Conservation (phyloP, 2,329 filamentous ascomycete species). For the Colletotrichum graminicola region DNA sequence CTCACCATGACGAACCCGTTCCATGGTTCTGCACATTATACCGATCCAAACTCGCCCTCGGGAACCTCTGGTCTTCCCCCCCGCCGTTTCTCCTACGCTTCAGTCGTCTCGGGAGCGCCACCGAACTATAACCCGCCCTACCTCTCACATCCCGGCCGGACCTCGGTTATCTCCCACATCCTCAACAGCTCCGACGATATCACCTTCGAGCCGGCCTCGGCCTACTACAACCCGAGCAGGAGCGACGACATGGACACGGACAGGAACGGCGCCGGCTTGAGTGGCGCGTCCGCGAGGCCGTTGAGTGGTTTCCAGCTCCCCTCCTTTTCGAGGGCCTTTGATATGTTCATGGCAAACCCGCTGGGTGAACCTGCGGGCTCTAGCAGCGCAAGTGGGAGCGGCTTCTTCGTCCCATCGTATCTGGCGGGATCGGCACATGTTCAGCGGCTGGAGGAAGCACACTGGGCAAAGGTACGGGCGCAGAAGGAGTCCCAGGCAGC, state of each 20-base stretch:
- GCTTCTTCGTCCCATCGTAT: constrained; percentile 88
- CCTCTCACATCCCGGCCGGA: constrained; percentile 52
- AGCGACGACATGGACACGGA: constrained; percentile 51
- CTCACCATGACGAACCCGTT: constrained; percentile 59
- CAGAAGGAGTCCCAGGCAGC: constrained; percentile 62
- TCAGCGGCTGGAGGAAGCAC: constrained; percentile 77
- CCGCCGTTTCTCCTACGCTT: constrained; percentile 57
- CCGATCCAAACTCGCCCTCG: constrained; percentile 48
- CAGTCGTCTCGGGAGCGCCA: constrained; percentile 55
- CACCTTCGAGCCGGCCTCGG: constrained; percentile 51
- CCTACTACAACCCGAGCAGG: constrained; percentile 43
- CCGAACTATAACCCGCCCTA: constrained; percentile 52
- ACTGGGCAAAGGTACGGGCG: constrained; percentile 69
- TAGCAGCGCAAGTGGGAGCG: constrained; percentile 49
- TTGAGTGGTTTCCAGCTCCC: constrained; percentile 51
- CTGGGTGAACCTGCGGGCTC: constrained; percentile 42
- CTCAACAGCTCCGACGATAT: constrained; percentile 61
- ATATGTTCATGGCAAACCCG: constrained; percentile 57
- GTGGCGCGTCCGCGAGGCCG: constrained; percentile 45
- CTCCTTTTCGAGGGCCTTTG: constrained; percentile 66
- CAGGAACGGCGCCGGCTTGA: constrained; percentile 47
- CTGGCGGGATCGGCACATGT: constrained; percentile 83
- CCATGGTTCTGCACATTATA: constrained; percentile 51
- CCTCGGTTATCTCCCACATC: constrained; percentile 66
- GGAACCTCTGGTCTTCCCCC: constrained; percentile 49